A percentile compares a stretch with the other conserved stretches of the same genome.
Evolutionary conservation across 2,329 filamentous ascomycete genomes (phyloP).

Genomic region (Fusarium coffeatum): DNA sequence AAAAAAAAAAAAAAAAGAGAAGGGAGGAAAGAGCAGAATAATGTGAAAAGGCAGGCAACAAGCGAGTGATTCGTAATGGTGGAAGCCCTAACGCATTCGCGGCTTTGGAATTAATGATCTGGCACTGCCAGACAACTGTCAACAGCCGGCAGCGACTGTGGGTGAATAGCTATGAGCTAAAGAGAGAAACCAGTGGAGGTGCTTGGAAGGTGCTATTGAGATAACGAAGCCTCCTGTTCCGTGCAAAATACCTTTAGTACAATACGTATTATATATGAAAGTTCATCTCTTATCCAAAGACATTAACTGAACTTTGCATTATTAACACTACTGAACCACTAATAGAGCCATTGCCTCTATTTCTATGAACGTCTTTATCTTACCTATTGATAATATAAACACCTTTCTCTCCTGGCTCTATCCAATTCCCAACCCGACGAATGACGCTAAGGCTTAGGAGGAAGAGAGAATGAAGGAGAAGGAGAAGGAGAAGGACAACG

Average conservation of each 20-base stretch:
- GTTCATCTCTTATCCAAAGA: too few relatives aligned
- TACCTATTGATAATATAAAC: accelerated
- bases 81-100: background rate
- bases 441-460: background rate
- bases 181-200: too few relatives aligned
- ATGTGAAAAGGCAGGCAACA: background rate
- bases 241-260: too few relatives aligned
- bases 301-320: too few relatives aligned
- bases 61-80: background rate
- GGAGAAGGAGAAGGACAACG: too few relatives aligned
- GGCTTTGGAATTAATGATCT: background rate
- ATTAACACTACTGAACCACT: background rate
- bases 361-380: background rate
- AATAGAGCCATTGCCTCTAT: background rate
- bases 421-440: accelerated
- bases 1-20: too few relatives aligned
- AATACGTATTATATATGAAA: too few relatives aligned
- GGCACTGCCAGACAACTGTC: background rate
- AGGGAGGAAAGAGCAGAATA: background rate
- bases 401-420: background rate
- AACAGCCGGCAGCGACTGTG: background rate
- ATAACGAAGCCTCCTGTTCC: background rate
- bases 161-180: background rate
- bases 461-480: too few relatives aligned
- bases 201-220: too few relatives aligned